These are phyloP conservation scores for Singerocomus inundabilis DNA, from an alignment of 1,284 basidiomycete species.

Conservation along the genomic window DNA sequence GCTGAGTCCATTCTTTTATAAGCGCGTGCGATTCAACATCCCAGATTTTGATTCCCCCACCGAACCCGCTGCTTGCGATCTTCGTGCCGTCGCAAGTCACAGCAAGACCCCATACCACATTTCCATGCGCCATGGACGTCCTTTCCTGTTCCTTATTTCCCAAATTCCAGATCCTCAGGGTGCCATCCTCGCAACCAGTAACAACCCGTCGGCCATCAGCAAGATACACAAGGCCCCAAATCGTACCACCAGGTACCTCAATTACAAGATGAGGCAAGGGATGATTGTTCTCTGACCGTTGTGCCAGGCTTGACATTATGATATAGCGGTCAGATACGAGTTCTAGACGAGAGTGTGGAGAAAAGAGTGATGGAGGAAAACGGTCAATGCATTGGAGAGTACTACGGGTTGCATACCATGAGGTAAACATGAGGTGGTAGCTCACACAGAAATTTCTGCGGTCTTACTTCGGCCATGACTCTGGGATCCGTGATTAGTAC, in stretches of 20 bases:
- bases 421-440: no score
- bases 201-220: not conserved
- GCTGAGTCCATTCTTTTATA: not conserved
- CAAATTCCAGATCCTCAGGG: not conserved
- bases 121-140: not conserved
- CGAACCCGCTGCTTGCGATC: not conserved
- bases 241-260: not conserved
- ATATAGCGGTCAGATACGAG: no score
- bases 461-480: no score
- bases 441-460: no score
- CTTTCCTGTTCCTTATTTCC: not conserved
- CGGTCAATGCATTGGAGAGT: no score
- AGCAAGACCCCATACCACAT: accelerated
- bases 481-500: no score
- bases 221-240: not conserved
- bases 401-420: no score
- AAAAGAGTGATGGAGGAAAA: no score
- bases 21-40: not conserved
- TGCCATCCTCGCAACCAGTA: not conserved
- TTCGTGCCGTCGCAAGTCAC: slow-evolving; percentile 5
- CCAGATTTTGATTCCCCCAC: not conserved
- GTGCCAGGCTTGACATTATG: not conserved
- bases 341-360: no score
- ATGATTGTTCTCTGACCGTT: not conserved
- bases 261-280: not conserved